Evolutionary conservation across 176 grass and related monocot genomes (phyloP).

Genomic region (Oryza rufipogon): DNA sequence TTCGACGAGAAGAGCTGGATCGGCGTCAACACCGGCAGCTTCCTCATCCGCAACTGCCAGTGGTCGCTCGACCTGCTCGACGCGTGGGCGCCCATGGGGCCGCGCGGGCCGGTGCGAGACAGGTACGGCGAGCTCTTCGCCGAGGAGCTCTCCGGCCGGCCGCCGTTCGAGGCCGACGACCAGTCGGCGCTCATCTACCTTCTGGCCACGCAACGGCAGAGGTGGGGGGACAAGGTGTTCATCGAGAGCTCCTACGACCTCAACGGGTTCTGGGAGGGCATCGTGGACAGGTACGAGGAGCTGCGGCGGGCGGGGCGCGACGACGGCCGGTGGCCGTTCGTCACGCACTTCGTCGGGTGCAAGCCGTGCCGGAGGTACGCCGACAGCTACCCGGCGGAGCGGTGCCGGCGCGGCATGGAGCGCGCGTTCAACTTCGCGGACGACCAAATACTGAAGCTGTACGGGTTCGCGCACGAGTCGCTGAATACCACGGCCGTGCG

Average conservation of each 20-base stretch:
- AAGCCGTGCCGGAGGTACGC: conserved; percentile 83
- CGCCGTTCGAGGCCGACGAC: conserved; percentile 90
- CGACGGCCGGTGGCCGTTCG: conserved; percentile 76
- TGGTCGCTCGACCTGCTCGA: conserved; percentile 89
- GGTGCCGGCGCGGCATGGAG: conserved; percentile 68
- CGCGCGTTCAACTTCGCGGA: conserved; percentile 89
- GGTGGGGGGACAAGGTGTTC: conserved; percentile 66
- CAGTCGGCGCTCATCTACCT: conserved; percentile 91
- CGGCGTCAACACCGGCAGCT: conserved; percentile 82
- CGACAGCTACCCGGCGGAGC: conserved; percentile 65
- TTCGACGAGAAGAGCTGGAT: conserved; percentile 84
- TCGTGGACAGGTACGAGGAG: conserved; percentile 78
- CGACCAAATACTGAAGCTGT: conserved; percentile 76
- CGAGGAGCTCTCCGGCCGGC: conserved; percentile 59
- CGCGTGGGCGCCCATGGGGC: conserved; percentile 77
- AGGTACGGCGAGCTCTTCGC: conserved; percentile 65
- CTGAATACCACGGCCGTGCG: conserved; percentile 55
- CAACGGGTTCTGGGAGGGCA: conserved; percentile 78
- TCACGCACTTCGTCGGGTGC: conserved; percentile 96
- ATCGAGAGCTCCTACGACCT: conserved; percentile 79
- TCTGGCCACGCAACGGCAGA: conserved; percentile 62
- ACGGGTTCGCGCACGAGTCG: conserved; percentile 75
- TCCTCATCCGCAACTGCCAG: conserved; percentile 93
- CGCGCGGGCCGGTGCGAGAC: conserved; percentile 68
- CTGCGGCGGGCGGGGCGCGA: conserved; percentile 53